phyloP scores from a whole-genome alignment of 2,329 filamentous ascomycete species.

The Myotisia sp. region DNA sequence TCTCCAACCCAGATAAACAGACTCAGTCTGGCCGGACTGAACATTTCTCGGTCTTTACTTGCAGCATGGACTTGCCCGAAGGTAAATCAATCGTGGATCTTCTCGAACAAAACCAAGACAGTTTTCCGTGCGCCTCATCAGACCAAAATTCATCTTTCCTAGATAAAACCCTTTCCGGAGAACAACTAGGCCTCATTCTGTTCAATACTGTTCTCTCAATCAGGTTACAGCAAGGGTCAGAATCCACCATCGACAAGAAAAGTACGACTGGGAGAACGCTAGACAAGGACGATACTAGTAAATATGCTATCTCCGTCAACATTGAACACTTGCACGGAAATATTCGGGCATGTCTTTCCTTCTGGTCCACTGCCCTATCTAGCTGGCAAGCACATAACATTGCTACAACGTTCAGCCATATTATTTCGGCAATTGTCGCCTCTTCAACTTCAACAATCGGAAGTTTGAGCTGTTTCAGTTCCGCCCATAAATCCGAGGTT shows the following conservation, averaged over 20 bases:
- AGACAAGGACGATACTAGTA: neutral
- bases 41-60: conserved; percentile 27
- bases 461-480: neutral
- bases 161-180: conserved; percentile 20
- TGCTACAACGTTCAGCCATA: conserved; percentile 2
- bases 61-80: conserved; percentile 28
- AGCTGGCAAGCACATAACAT: conserved; percentile 1
- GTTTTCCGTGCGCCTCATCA: conserved; percentile 44
- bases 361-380: neutral
- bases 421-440: neutral
- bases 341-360: conserved; percentile 2
- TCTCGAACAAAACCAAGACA: conserved; percentile 42
- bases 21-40: conserved; percentile 36
- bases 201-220: conserved; percentile 3
- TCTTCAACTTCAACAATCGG: neutral
- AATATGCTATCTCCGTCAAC: conserved; percentile 2
- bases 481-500: neutral
- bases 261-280: neutral
- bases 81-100: conserved; percentile 33
- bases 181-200: neutral
- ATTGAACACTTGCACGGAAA: neutral
- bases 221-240: neutral
- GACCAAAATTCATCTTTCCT: conserved; percentile 45
- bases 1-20: conserved; percentile 41
- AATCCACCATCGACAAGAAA: neutral